Percentiles rank a stretch among this genome's conserved stretches.
Evolutionary conservation across 1,284 basidiomycete species (phyloP).

Genomic region (Anthracocystis setariae): DNA sequence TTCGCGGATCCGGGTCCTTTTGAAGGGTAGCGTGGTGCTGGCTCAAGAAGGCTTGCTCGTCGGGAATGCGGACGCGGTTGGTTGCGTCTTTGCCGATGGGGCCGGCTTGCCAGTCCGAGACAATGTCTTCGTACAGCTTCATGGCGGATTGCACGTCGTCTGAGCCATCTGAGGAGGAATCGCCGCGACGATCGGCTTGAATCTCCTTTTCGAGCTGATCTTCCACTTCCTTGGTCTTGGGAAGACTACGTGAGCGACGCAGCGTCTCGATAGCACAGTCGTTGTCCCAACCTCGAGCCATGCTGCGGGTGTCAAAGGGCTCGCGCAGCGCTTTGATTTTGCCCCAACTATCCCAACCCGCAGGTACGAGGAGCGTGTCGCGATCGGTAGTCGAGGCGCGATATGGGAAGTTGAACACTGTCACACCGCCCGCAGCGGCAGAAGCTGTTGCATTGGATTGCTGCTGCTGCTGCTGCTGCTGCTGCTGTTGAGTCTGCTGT

Average conservation of each 20-base stretch:
- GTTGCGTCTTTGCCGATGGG: slow-evolving; percentile 14
- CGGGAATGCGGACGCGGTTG: slow-evolving; percentile 30
- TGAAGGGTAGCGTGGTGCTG: slow-evolving; percentile 49
- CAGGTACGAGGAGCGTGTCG: slow-evolving; percentile 88
- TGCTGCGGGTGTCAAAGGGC: slow-evolving; percentile 83
- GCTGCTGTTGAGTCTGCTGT: background rate
- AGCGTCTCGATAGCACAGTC: slow-evolving; percentile 51
- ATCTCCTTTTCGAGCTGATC: slow-evolving; percentile 51
- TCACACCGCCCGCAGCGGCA: slow-evolving; percentile 69
- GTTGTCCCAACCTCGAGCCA: slow-evolving; percentile 78
- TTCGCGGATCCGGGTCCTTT: slow-evolving; percentile 35
- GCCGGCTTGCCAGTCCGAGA: slow-evolving; percentile 52
- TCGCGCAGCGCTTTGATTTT: slow-evolving; percentile 92
- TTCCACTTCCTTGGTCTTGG: slow-evolving; percentile 34
- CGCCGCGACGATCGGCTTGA: slow-evolving; percentile 12
- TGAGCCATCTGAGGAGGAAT: slow-evolving; percentile 7
- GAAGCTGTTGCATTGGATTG: no score
- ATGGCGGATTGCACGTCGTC: slow-evolving; percentile 52
- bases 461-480: no score
- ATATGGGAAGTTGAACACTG: slow-evolving; percentile 84
- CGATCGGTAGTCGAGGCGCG: slow-evolving; percentile 91
- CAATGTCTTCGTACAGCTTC: slow-evolving; percentile 61
- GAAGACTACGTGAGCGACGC: slow-evolving; percentile 24
- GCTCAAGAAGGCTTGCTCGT: slow-evolving; percentile 48
- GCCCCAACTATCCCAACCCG: slow-evolving; percentile 97